Percentiles rank a stretch among this genome's conserved stretches.
Evolutionary conservation across 1,139 yeast genomes (phyloP).

Genomic region (Entelexis paramagnoliae): DNA sequence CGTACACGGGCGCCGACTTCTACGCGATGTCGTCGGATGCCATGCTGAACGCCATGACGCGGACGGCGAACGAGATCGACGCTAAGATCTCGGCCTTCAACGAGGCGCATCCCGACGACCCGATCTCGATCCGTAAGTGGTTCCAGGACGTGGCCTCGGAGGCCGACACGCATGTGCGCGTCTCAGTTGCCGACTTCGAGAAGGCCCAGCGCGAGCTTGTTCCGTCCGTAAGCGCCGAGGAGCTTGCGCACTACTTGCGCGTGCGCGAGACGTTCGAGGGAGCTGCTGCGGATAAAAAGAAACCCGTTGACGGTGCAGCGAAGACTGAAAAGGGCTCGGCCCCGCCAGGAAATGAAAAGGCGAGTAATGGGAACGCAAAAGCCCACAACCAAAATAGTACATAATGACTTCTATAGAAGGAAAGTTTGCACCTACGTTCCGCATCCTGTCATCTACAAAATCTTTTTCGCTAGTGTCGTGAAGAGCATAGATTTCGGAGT

Average conservation of each 20-base stretch:
- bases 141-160: constrained; percentile 70
- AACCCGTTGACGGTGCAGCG: too few relatives aligned
- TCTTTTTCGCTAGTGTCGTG: too few relatives aligned
- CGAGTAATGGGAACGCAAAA: neutral
- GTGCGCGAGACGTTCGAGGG: constrained; percentile 69
- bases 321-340: too few relatives aligned
- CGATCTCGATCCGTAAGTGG: constrained; percentile 73
- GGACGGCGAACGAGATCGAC: constrained; percentile 73
- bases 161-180: constrained; percentile 59
- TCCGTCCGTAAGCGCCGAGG: constrained; percentile 85
- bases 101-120: constrained; percentile 29
- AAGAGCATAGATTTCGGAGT: too few relatives aligned
- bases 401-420: too few relatives aligned
- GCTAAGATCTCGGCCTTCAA: constrained; percentile 49
- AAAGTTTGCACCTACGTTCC: too few relatives aligned
- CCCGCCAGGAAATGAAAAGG: too few relatives aligned
- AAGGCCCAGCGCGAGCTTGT: constrained; percentile 61
- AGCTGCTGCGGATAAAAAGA: neutral
- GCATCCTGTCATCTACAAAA: too few relatives aligned
- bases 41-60: constrained; percentile 88
- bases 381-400: too few relatives aligned
- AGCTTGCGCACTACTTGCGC: constrained; percentile 64
- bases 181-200: constrained; percentile 58
- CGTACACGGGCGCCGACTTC: constrained; percentile 94
- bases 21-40: constrained; percentile 93